Evolutionary conservation across 1,284 basidiomycete genomes (phyloP), one percentile per base, ranked within the genome.

Genomic region (Cryptococcus sp.): DNA sequence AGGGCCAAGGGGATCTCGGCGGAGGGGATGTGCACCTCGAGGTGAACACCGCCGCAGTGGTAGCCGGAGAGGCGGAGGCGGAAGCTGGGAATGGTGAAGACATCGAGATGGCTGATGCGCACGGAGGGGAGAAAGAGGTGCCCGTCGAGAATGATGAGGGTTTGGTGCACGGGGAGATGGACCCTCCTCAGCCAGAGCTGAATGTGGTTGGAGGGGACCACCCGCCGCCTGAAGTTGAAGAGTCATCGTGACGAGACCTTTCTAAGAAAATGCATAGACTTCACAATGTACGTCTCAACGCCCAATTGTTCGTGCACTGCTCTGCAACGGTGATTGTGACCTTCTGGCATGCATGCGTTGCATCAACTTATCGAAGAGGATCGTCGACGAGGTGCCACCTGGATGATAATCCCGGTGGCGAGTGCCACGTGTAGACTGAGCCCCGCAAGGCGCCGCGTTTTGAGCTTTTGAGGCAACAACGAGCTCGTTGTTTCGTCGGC

Each of bases 141-240:
- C 48, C 37, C 26, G 23, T 28, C 12, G 50, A 56, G 18, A 43
- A 52, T 11, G 59, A 64, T 52, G 57, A 53, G 23, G 62, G 64
- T 6, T 42, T 66, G 44, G 57, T 62, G 6, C 59, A 60, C 53
- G 64, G 62, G 1, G 60, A 66, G 47, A 55, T 60, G 54, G 47
- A 58, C 11, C 55, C 54, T 21, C 64, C 64, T 2, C 50, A 44
- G 43, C 36, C 26, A 32, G 58, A 56, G 25, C 40, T 66, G 22
- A 52, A 43, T 14, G 51, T 61, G 5, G 46, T 47, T 14, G 56
- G 52, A 5, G 54, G 48, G 6, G 62, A 60, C 42, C 48, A 44
- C 23, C 55, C 55, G 34, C 58, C 58, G 2, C 31, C 49, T 23
- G 58, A 60, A 33, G 48, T 51, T 18, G 55, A 43, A 23, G 24